Conservation (phyloP, 2,329 filamentous ascomycete genomes). For the Scorias spongiosa region DNA sequence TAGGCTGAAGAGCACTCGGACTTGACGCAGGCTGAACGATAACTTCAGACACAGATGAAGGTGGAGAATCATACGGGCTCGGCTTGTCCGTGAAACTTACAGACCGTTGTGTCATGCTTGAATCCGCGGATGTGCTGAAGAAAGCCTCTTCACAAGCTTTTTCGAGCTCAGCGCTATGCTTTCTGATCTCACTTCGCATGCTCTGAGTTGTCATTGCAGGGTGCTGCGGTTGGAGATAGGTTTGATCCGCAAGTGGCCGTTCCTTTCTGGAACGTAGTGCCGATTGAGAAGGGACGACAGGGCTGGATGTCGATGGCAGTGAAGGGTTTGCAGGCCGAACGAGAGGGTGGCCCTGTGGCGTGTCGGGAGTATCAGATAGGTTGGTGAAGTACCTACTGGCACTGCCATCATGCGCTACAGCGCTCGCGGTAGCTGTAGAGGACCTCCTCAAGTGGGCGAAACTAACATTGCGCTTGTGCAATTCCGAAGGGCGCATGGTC, state of each 20-base stretch:
- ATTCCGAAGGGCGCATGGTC: conserved; percentile 34
- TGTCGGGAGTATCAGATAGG: conserved; percentile 3
- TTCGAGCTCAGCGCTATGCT: conserved; percentile 71
- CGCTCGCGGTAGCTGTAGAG: conserved; percentile 26
- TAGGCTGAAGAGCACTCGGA: conserved; percentile 24
- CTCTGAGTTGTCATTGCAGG: conserved; percentile 31
- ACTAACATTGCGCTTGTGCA: conserved; percentile 45
- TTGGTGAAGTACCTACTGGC: background rate
- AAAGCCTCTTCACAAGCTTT: conserved; percentile 90
- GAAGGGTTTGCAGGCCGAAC: conserved; percentile 14
- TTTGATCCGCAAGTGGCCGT: conserved; percentile 5
- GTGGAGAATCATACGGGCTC: conserved; percentile 34
- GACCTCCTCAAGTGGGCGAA: conserved; percentile 41
- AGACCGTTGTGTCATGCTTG: conserved; percentile 30
- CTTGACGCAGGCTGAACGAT: conserved; percentile 9
- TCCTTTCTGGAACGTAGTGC: conserved; percentile 21
- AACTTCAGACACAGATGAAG: conserved; percentile 32
- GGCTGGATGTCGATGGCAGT: conserved; percentile 12
- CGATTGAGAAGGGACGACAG: conserved; percentile 15
- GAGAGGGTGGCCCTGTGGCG: conserved; percentile 14
- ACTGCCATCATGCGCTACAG: conserved; percentile 1
- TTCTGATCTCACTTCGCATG: conserved; percentile 63
- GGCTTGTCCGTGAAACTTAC: conserved; percentile 24
- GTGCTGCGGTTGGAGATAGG: conserved; percentile 20
- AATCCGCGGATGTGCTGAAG: conserved; percentile 48